Evolutionary conservation across 495 filamentous ascomycete species (phyloP).

Genomic region (Ascobolus immersus): DNA sequence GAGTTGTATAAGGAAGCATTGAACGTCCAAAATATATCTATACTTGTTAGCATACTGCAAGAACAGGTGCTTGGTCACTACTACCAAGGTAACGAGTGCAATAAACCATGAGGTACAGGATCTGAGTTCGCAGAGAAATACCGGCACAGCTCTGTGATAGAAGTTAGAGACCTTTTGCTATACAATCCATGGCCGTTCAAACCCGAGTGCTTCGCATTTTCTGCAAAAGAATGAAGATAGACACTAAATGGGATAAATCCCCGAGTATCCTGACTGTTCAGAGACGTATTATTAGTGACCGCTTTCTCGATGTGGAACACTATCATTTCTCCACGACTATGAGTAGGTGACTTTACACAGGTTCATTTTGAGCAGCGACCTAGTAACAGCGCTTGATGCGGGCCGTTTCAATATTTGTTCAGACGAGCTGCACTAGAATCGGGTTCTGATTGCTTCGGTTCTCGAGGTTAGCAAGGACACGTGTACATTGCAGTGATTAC

Average conservation of each 20-base stretch:
- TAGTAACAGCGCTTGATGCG: too few species aligned
- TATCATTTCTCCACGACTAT: too few species aligned
- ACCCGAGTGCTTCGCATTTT: conserved; percentile 89
- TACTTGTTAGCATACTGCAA: conserved; percentile 2
- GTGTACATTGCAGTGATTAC: too few species aligned
- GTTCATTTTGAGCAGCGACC: too few species aligned
- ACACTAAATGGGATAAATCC: conserved; percentile 84
- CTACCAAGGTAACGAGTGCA: conserved; percentile 69
- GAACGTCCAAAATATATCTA: conserved; percentile 76
- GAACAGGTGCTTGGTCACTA: conserved; percentile 8
- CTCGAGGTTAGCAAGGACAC: too few species aligned
- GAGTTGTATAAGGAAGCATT: conserved; percentile 63
- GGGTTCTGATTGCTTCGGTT: too few species aligned
- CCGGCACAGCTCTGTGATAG: conserved; percentile 60
- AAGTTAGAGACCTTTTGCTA: conserved; percentile 2
- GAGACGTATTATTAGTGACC: too few species aligned
- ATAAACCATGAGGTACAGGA: conserved; percentile 79
- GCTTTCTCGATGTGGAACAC: too few species aligned
- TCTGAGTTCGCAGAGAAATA: conserved; percentile 95
- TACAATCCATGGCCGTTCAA: not conserved
- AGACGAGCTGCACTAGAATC: too few species aligned
- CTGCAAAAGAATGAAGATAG: conserved; percentile 78
- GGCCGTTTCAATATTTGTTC: too few species aligned
- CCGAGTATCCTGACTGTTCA: conserved; percentile 23
- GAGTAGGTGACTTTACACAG: too few species aligned